Base-by-base conservation (phyloP, 306 rosid species). In the Canavalia gladiata region DNA sequence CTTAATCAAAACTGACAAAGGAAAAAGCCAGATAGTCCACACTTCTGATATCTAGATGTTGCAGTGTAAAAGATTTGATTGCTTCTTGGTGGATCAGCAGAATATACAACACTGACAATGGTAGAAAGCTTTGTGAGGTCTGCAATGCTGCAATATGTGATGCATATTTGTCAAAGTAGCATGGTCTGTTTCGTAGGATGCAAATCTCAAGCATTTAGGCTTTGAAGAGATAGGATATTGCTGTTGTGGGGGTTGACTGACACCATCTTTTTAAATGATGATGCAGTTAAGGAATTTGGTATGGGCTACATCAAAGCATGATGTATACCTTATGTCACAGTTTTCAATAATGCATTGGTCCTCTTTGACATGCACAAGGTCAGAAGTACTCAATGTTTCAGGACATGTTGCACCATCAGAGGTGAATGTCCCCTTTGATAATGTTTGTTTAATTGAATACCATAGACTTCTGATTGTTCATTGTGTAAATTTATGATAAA, bases 261-360 rank as follows among this genome's bases (percentile, higher is more conserved):
- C 68, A 30, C 58, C 28, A 35, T 52, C 25, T 69, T 76, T 49
- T 67, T 74, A 50, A 59, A 75, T 69, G 66, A 28, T 75, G 63
- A 45, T 82, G 87, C 89, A 93, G 97, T 87, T 93, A 88, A 90
- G 97, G 89, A 93, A 93, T 82, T 86, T 93, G 88, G 94, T 92
- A 79, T 92, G 97, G 94, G 89, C 97, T 70, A 89, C 95, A 34
- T 89, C 97, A 70, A 92, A 93, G 79, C 97, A 93, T 83, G 95
- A 91, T 83, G 92, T 91, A 50, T 93, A 93, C 85, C 90, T 93
- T 45, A 80, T 91, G 88, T 91, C 94, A 42, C 86, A 87, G 83
- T 89, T 78, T 83, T 86, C 91, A 46, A 78, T 93, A 66, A 72
- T 89, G 74, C 97, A 93, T 77, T 93, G 96, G 94, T 88, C 94